phyloP scores from a whole-genome alignment of 2,329 filamentous ascomycete genomes.

The Apiospora arundinis region DNA sequence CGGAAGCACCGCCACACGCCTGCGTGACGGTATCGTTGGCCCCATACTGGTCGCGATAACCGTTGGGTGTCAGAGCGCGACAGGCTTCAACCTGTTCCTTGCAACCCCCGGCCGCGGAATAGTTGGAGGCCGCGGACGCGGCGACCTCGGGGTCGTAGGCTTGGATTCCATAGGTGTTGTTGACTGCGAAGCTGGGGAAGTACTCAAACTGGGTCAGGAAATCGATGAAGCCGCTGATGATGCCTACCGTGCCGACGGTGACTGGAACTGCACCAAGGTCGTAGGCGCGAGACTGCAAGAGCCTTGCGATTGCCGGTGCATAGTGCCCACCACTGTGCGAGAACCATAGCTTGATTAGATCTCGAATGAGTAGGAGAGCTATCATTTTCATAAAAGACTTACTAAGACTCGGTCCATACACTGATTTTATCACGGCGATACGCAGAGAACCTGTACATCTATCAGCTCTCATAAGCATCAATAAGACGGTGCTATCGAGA shows the following conservation, averaged over 20 bases:
- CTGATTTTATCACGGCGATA: conserved; percentile 53
- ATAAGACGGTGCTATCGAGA: conserved; percentile 43
- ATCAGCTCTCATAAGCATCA: neutral
- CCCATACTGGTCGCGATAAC: conserved; percentile 49
- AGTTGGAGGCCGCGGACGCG: conserved; percentile 2
- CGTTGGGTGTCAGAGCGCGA: conserved; percentile 36
- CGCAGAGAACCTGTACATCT: conserved; percentile 47
- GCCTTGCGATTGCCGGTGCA: conserved; percentile 27
- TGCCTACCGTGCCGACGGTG: conserved; percentile 64
- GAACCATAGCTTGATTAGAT: conserved; percentile 8
- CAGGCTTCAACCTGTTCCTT: conserved; percentile 23
- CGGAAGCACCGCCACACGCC: conserved; percentile 21
- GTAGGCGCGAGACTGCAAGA: conserved; percentile 24
- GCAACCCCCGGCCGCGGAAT: conserved; percentile 24
- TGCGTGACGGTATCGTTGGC: conserved; percentile 1
- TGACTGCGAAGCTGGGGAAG: conserved; percentile 62
- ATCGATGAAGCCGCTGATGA: conserved; percentile 76
- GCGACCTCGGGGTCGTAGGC: conserved; percentile 46
- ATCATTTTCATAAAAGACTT: conserved; percentile 5
- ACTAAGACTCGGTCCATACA: conserved; percentile 45
- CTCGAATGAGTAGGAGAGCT: neutral
- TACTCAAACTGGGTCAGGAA: conserved; percentile 63
- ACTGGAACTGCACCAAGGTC: neutral
- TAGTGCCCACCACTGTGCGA: conserved; percentile 30
- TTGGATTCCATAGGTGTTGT: conserved; percentile 70